phyloP scores from a whole-genome alignment of 1,284 basidiomycete species.

The Pseudozyma hubeiensis region DNA sequence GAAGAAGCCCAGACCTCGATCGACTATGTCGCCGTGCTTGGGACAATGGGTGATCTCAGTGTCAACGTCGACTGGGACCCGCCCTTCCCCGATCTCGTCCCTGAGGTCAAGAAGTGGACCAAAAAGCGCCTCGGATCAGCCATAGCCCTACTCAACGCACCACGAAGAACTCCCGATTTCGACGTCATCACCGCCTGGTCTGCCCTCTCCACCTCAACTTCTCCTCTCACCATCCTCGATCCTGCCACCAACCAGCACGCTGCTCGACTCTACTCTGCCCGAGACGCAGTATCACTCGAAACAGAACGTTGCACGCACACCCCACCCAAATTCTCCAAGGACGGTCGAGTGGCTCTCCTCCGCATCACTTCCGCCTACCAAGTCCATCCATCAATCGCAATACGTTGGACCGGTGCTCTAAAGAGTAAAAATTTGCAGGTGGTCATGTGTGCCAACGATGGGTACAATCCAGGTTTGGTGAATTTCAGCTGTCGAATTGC shows the following conservation, averaged over 20 bases:
- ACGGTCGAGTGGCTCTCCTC: conserved; percentile 53
- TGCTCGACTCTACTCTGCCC: conserved; percentile 38
- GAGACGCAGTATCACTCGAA: conserved; percentile 41
- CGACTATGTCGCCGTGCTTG: conserved; percentile 56
- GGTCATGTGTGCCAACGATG: conserved; percentile 59
- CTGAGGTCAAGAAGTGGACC: conserved; percentile 53
- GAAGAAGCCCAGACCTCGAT: conserved; percentile 24
- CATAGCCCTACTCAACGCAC: conserved; percentile 56
- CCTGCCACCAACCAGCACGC: conserved; percentile 36
- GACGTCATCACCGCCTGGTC: conserved; percentile 48
- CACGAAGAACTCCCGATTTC: conserved; percentile 46
- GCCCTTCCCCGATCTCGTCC: conserved; percentile 51
- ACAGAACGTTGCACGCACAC: conserved; percentile 57
- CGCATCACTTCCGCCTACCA: conserved; percentile 51
- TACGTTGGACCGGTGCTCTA: conserved; percentile 54
- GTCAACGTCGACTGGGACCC: conserved; percentile 54
- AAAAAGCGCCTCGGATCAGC: conserved; percentile 49
- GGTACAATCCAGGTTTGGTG: conserved; percentile 31
- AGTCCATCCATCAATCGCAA: conserved; percentile 58
- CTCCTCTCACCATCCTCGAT: conserved; percentile 40
- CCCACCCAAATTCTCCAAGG: conserved; percentile 57
- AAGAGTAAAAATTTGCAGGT: conserved; percentile 53
- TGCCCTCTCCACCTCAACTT: conserved; percentile 34
- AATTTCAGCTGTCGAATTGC: conserved; percentile 52
- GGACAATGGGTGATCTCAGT: conserved; percentile 54